A percentile compares a stretch with the other conserved stretches of the same genome.
Evolutionary conservation across 1,284 basidiomycete species (phyloP).

Genomic region (Austroboletus niveus): DNA sequence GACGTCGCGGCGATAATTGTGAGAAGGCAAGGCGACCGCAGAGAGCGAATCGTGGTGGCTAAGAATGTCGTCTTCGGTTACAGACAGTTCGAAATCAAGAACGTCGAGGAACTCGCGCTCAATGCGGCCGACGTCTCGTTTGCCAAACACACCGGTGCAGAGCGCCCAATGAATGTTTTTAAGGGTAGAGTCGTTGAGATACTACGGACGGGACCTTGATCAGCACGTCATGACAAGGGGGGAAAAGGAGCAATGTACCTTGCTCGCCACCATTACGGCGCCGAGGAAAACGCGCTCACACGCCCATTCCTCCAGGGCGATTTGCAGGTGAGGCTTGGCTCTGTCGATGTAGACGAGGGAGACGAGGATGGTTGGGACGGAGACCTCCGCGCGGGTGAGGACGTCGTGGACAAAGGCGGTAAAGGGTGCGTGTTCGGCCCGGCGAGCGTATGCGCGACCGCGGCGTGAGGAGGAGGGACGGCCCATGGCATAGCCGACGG

Average conservation of each 20-base stretch:
- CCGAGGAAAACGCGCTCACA: slow-evolving; percentile 74
- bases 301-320: slow-evolving; percentile 77
- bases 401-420: slow-evolving; percentile 61
- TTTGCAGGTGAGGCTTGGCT: slow-evolving; percentile 70
- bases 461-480: slow-evolving; percentile 52
- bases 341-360: slow-evolving; percentile 69
- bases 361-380: slow-evolving; percentile 59
- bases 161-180: slow-evolving; percentile 79
- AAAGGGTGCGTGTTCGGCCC: slow-evolving; percentile 54
- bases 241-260: slow-evolving; percentile 42
- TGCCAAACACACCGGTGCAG: slow-evolving; percentile 76
- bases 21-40: slow-evolving; percentile 33
- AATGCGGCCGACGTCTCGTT: slow-evolving; percentile 72
- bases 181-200: slow-evolving; percentile 70
- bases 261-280: slow-evolving; percentile 68
- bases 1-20: slow-evolving; percentile 26
- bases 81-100: slow-evolving; percentile 64
- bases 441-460: slow-evolving; percentile 46
- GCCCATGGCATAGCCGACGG: slow-evolving; percentile 70
- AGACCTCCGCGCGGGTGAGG: slow-evolving; percentile 65
- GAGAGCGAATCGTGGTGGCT: slow-evolving; percentile 57
- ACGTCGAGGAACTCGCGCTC: slow-evolving; percentile 77
- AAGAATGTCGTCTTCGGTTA: slow-evolving; percentile 62
- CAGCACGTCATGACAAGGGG: slow-evolving; percentile 14
- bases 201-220: slow-evolving; percentile 39